A percentile compares a stretch with the other conserved stretches of the same genome.
These are phyloP conservation scores for Fraxinus quadrangulata DNA, from an alignment of 257 asterid species.

Conservation along the genomic window DNA sequence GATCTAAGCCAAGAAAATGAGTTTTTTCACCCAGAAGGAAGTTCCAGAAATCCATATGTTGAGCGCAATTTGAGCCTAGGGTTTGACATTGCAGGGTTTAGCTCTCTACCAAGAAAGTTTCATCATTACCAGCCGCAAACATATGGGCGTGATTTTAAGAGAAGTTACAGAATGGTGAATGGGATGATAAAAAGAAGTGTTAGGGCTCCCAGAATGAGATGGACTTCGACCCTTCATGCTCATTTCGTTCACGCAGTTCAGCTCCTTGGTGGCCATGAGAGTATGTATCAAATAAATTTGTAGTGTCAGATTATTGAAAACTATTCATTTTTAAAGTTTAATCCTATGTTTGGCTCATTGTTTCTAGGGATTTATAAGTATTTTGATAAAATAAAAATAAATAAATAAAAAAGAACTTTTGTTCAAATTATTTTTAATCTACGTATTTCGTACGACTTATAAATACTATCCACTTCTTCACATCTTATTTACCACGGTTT, in stretches of 20 bases:
- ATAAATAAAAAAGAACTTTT: too few relatives aligned
- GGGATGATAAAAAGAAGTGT: conserved; percentile 45
- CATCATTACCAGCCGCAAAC: conserved; percentile 53
- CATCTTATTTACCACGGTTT: too few relatives aligned
- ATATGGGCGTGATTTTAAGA: conserved; percentile 53
- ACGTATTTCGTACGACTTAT: too few relatives aligned
- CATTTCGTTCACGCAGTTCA: conserved; percentile 87
- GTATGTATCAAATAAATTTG: conserved; percentile 42
- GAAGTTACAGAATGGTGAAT: conserved; percentile 42
- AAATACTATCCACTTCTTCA: too few relatives aligned
- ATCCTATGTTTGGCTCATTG: too few relatives aligned
- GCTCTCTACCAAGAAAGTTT: conserved; percentile 26
- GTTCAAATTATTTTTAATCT: too few relatives aligned
- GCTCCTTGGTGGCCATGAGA: conserved; percentile 88
- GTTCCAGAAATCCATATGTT: conserved; percentile 9
- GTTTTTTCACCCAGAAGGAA: conserved; percentile 15
- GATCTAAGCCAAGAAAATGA: conserved; percentile 65
- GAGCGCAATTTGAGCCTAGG: conserved; percentile 58
- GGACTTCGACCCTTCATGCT: conserved; percentile 96
- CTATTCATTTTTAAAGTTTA: background rate
- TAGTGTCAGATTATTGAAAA: background rate
- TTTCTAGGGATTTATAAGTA: too few relatives aligned
- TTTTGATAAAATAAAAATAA: too few relatives aligned
- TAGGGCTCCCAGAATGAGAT: conserved; percentile 88
- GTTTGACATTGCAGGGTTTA: conserved; percentile 32